phyloP scores from a whole-genome alignment of 345 rosid genomes.

The Gossypium longicalyx region DNA sequence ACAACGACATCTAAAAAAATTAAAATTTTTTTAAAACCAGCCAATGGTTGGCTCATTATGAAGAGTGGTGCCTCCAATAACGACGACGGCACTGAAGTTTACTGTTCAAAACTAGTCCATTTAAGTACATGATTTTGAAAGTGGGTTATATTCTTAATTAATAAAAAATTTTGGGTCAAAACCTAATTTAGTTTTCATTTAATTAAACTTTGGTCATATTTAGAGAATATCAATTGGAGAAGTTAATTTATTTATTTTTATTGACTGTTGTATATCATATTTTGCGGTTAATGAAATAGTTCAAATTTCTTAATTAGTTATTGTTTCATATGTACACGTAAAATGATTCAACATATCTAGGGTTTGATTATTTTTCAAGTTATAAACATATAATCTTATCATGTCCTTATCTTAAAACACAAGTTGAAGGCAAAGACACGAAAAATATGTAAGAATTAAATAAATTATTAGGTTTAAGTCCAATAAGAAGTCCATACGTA shows the following conservation, averaged over 20 bases:
- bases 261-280: neutral
- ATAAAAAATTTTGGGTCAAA: too few species aligned
- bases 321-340: neutral
- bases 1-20: too few species aligned
- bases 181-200: neutral
- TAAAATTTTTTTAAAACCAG: too few species aligned
- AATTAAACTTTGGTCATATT: neutral
- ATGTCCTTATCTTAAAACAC: neutral
- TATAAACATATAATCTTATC: neutral
- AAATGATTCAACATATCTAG: neutral
- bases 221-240: neutral
- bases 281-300: neutral
- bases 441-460: neutral
- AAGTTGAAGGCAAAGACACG: neutral
- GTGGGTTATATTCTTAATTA: too few species aligned
- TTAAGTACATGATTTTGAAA: too few species aligned
- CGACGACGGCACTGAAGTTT: rapidly evolving
- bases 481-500: neutral
- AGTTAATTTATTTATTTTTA: neutral
- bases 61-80: too few species aligned
- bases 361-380: neutral
- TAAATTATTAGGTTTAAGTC: neutral
- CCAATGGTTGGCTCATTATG: too few species aligned
- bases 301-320: neutral
- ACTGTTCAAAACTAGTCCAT: too few species aligned